These are phyloP conservation scores for Metschnikowia koreensis DNA, from an alignment of 805 yeast species.

Conservation along the genomic window DNA sequence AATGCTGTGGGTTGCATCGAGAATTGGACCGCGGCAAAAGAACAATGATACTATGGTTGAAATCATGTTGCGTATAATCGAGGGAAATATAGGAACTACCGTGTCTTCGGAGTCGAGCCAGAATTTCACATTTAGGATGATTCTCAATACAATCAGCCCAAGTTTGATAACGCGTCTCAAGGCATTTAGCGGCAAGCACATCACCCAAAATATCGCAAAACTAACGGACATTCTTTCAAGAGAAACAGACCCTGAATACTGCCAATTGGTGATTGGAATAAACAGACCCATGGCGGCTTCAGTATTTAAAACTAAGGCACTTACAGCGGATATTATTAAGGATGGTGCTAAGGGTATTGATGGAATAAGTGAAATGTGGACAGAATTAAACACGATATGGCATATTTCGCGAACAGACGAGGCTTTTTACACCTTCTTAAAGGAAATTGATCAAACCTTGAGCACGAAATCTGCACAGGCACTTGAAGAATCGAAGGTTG, in stretches of 20 bases:
- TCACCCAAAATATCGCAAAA: slow-evolving; percentile 5
- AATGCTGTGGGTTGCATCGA: slow-evolving; percentile 29
- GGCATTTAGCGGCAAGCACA: neutral
- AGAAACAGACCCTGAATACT: slow-evolving; percentile 11
- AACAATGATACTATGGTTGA: slow-evolving; percentile 13
- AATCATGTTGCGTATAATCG: slow-evolving; percentile 14
- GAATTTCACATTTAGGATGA: slow-evolving; percentile 13
- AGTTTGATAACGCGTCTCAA: slow-evolving; percentile 7
- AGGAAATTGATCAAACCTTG: slow-evolving; percentile 8
- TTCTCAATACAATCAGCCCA: slow-evolving; percentile 16
- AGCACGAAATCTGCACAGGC: neutral
- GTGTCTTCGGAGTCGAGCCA: slow-evolving; percentile 8
- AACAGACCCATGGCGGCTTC: neutral
- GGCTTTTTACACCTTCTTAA: slow-evolving; percentile 1
- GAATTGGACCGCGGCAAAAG: slow-evolving; percentile 16
- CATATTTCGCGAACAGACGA: slow-evolving; percentile 1
- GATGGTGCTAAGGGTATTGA: neutral
- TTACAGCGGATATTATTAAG: slow-evolving; percentile 6
- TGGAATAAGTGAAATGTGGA: slow-evolving; percentile 9
- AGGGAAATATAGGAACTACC: slow-evolving; percentile 12
- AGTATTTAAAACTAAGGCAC: neutral
- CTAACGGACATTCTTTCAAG: slow-evolving; percentile 6
- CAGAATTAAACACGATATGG: slow-evolving; percentile 5
- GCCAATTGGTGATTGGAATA: neutral
- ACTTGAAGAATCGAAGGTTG: slow-evolving; percentile 14